These are phyloP conservation scores for Arthroderma sp. DNA, from an alignment of 2,329 filamentous ascomycete species.

Conservation along the genomic window DNA sequence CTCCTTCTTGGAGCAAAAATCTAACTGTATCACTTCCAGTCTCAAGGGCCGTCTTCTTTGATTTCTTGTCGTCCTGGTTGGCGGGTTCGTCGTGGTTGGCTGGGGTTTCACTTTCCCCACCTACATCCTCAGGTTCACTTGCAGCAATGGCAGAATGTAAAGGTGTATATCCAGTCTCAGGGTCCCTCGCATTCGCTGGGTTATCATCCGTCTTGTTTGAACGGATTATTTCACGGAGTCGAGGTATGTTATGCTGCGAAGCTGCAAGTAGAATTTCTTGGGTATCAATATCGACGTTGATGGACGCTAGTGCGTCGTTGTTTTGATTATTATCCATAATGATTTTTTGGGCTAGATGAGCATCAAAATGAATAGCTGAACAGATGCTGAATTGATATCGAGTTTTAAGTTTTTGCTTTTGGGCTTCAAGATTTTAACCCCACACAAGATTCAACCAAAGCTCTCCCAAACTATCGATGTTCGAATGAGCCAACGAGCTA, in stretches of 20 bases:
- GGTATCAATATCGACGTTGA: constrained; percentile 25
- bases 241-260: constrained; percentile 52
- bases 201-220: constrained; percentile 34
- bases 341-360: neutral
- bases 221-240: constrained; percentile 57
- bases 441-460: too few relatives aligned
- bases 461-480: too few relatives aligned
- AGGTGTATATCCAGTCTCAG: constrained; percentile 72
- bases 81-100: constrained; percentile 16
- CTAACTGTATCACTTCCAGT: constrained; percentile 55
- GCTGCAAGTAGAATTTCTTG: constrained; percentile 55
- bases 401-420: neutral
- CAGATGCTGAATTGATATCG: neutral
- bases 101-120: constrained; percentile 13
- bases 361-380: neutral
- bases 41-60: constrained; percentile 29
- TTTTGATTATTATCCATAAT: neutral
- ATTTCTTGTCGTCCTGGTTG: constrained; percentile 9
- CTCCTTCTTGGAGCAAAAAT: constrained; percentile 71
- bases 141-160: constrained; percentile 82
- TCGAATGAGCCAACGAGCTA: too few relatives aligned
- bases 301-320: constrained; percentile 1
- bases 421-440: too few relatives aligned
- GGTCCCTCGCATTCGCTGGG: constrained; percentile 65
- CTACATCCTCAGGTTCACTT: constrained; percentile 37